phyloP scores from a whole-genome alignment of 2,329 filamentous ascomycete genomes.

The Verticillium tricorpus region DNA sequence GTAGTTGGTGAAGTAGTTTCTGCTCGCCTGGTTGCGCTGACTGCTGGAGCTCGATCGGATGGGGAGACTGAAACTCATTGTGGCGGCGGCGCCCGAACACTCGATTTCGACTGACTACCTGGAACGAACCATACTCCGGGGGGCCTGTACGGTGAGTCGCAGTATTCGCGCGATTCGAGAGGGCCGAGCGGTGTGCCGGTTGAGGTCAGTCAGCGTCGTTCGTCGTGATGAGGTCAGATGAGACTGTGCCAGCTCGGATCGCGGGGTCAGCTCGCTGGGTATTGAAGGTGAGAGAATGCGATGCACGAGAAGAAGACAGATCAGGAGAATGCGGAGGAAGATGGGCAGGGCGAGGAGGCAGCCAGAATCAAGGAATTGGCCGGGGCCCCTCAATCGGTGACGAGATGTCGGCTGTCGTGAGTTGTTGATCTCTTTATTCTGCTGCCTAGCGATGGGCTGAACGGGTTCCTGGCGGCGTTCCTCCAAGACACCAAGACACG shows the following conservation, averaged over 20 bases:
- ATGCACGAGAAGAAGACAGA: background rate
- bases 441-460: background rate
- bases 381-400: background rate
- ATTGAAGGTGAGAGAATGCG: background rate
- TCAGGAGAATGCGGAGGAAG: background rate
- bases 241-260: background rate
- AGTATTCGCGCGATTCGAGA: background rate
- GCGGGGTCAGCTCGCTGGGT: background rate
- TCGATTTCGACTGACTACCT: background rate
- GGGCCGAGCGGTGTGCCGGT: background rate
- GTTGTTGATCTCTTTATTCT: background rate
- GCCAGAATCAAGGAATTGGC: background rate
- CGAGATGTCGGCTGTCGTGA: background rate
- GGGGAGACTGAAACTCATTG: constrained; percentile 48
- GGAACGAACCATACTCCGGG: background rate
- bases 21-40: constrained; percentile 49
- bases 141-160: background rate
- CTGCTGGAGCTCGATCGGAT: constrained; percentile 42
- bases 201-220: background rate
- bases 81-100: constrained; percentile 14
- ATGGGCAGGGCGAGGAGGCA: background rate
- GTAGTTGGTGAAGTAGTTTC: constrained; percentile 52
- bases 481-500: background rate
- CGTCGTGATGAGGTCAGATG: background rate
- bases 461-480: background rate